Evolutionary conservation across 495 filamentous ascomycete species (phyloP).

Genomic region (Entonaema liquescens): DNA sequence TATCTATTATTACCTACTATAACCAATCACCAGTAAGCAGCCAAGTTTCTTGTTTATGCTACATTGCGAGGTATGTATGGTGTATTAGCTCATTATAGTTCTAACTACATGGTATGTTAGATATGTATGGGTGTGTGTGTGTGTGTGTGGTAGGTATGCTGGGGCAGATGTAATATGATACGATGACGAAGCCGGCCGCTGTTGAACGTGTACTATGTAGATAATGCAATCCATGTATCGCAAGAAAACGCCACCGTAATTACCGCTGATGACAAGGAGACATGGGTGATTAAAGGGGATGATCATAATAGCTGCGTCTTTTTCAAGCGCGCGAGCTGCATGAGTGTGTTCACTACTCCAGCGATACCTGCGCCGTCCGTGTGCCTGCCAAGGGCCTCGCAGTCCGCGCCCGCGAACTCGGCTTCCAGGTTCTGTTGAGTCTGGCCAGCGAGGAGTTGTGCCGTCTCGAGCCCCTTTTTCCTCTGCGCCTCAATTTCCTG

Average conservation of each 20-base stretch:
- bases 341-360: constrained; percentile 46
- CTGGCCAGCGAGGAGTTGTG: constrained; percentile 56
- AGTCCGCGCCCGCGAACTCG: constrained; percentile 51
- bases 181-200: constrained; percentile 9
- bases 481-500: constrained; percentile 67
- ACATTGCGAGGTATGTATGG: background rate
- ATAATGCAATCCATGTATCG: constrained; percentile 13
- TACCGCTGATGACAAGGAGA: constrained; percentile 23
- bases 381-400: constrained; percentile 50
- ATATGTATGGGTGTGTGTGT: background rate
- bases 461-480: constrained; percentile 61
- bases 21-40: background rate
- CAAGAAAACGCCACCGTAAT: constrained; percentile 28
- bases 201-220: background rate
- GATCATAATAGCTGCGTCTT: constrained; percentile 48
- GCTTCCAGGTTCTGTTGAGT: constrained; percentile 58
- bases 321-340: constrained; percentile 45
- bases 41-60: background rate
- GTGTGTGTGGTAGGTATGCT: background rate
- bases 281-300: constrained; percentile 11
- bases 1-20: background rate
- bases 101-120: background rate
- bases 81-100: background rate
- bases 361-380: constrained; percentile 45
- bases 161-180: constrained; percentile 2